phyloP scores from a whole-genome alignment of 2,329 filamentous ascomycete genomes.

The Parasarocladium wereldwijsianum region DNA sequence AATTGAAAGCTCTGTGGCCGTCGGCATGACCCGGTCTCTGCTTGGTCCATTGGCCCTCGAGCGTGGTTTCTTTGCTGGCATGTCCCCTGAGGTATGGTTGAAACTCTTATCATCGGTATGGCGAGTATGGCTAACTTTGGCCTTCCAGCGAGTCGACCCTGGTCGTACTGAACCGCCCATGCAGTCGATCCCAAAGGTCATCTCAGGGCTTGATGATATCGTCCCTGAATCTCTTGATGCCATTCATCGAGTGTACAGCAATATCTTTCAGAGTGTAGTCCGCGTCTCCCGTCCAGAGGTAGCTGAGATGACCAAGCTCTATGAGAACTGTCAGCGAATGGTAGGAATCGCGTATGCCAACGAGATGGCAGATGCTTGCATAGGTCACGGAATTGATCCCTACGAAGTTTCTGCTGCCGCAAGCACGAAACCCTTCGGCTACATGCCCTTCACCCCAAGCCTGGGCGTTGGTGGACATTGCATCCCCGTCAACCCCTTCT shows the following conservation, averaged over 20 bases:
- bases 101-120: neutral
- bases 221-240: conserved; percentile 27
- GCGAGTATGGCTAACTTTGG: neutral
- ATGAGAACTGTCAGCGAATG: conserved; percentile 43
- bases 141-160: conserved; percentile 25
- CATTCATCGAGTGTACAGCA: conserved; percentile 28
- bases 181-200: conserved; percentile 33
- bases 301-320: conserved; percentile 43
- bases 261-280: conserved; percentile 30
- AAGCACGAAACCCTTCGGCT: conserved; percentile 37
- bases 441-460: conserved; percentile 29
- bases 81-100: conserved; percentile 27
- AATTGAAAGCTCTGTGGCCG: conserved; percentile 37
- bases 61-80: conserved; percentile 28
- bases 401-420: conserved; percentile 35
- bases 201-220: conserved; percentile 34
- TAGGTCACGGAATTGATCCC: conserved; percentile 27
- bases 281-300: conserved; percentile 36
- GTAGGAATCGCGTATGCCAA: conserved; percentile 39
- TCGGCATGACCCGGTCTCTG: conserved; percentile 37
- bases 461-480: conserved; percentile 40
- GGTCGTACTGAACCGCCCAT: conserved; percentile 26
- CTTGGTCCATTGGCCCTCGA: conserved; percentile 28
- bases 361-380: conserved; percentile 40
- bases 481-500: conserved; percentile 40